Conservation (phyloP, 345 rosid species). For the Arabidopsis arenosa region DNA sequence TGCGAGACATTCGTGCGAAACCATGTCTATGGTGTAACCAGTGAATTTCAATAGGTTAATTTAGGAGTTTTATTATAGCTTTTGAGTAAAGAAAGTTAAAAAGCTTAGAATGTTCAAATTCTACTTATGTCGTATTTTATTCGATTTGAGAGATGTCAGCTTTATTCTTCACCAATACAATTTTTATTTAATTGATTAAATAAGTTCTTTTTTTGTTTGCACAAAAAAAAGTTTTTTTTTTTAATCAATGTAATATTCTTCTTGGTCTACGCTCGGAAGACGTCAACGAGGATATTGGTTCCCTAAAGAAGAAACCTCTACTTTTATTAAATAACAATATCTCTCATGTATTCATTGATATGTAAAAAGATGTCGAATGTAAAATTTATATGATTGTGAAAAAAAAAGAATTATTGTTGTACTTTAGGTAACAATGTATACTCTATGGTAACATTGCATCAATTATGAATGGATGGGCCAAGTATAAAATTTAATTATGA, state of each 20-base stretch:
- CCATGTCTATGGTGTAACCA: neutral
- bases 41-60: neutral
- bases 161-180: neutral
- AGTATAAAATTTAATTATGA: neutral
- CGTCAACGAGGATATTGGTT: constrained; percentile 44
- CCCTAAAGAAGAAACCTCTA: constrained; percentile 47
- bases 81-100: neutral
- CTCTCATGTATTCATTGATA: constrained; percentile 36
- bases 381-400: constrained; percentile 26
- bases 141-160: neutral
- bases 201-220: neutral
- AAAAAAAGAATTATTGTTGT: constrained; percentile 15
- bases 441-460: neutral
- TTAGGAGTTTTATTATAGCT: neutral
- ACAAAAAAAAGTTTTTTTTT: neutral
- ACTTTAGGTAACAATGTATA: constrained; percentile 28
- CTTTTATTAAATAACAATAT: constrained; percentile 27
- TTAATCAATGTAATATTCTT: constrained; percentile 14
- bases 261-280: constrained; percentile 7
- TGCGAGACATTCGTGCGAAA: neutral
- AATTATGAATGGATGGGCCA: constrained; percentile 21
- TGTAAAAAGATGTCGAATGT: constrained; percentile 36
- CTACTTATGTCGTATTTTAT: neutral
- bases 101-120: neutral
- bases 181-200: constrained; percentile 11